Percentiles rank a stretch among this genome's conserved stretches.
phyloP scores from a whole-genome alignment of 306 rosid genomes.

The Quercus glauca region DNA sequence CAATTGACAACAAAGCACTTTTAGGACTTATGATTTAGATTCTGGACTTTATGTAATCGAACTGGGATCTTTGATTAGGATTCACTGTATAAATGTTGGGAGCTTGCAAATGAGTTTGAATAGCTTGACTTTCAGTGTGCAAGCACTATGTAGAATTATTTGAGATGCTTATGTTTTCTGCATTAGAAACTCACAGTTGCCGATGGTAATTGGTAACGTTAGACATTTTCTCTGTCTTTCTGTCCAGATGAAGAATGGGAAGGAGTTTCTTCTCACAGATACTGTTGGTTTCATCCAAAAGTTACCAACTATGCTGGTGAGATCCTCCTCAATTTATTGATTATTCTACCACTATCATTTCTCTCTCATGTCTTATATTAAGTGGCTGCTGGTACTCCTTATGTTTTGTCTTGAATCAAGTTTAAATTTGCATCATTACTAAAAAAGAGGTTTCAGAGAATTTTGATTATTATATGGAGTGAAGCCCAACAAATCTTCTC shows the following conservation, averaged over 20 bases:
- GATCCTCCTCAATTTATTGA: conserved; percentile 24
- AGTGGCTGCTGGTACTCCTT: neutral
- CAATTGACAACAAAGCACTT: too few species aligned
- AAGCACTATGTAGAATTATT: neutral
- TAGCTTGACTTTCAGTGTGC: neutral
- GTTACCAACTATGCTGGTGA: conserved; percentile 89
- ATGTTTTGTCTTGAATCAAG: neutral
- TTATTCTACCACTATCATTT: conserved; percentile 15
- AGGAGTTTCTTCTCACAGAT: conserved; percentile 90
- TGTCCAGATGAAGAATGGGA: conserved; percentile 82
- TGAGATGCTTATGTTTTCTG: neutral
- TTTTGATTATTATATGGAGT: neutral
- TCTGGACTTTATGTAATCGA: neutral
- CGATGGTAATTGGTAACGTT: conserved; percentile 26
- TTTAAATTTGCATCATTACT: conserved; percentile 1
- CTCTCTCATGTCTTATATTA: conserved; percentile 9
- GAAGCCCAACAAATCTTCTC: conserved; percentile 4
- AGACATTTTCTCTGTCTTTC: conserved; percentile 24
- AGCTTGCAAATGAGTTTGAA: neutral
- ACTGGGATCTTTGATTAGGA: neutral
- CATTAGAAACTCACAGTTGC: conserved; percentile 2
- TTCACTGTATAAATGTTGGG: too few species aligned
- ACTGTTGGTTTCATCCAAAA: conserved; percentile 99
- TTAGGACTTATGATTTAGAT: neutral
- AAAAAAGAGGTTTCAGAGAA: conserved; percentile 7